Evolutionary conservation across 257 asterid genomes (phyloP).

Genomic region (Penstemon newberryi): DNA sequence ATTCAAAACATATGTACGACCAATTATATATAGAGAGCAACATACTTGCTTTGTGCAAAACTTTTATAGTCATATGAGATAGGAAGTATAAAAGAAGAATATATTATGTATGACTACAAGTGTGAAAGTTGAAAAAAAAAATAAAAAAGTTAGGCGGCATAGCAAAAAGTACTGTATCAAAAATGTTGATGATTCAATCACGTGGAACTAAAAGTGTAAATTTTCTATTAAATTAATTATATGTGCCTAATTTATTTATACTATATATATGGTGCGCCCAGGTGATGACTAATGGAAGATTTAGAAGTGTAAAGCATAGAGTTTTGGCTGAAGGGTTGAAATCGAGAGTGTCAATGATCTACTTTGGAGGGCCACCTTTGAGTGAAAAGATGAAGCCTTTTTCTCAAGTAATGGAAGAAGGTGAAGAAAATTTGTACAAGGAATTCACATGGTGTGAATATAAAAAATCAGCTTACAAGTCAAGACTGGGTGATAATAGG

Average conservation of each 20-base stretch:
- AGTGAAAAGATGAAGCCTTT: slow-evolving; percentile 47
- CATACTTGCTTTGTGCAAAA: no score
- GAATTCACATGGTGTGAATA: slow-evolving; percentile 77
- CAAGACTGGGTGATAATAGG: slow-evolving; percentile 62
- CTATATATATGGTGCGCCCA: slow-evolving; percentile 25
- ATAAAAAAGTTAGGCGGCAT: no score
- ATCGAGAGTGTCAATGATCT: slow-evolving; percentile 63
- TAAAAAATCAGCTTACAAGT: slow-evolving; percentile 61
- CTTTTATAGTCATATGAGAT: no score
- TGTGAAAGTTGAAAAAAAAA: no score
- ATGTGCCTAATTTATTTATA: not conserved
- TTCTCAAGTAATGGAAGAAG: slow-evolving; percentile 47
- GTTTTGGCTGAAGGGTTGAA: slow-evolving; percentile 42
- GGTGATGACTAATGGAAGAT: slow-evolving; percentile 66
- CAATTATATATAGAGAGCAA: no score
- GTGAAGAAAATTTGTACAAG: slow-evolving; percentile 54
- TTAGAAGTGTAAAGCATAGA: slow-evolving; percentile 65
- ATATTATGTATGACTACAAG: no score
- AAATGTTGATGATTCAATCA: no score
- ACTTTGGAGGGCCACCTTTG: slow-evolving; percentile 68
- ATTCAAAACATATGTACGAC: no score
- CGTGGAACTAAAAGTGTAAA: no score
- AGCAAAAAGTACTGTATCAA: no score
- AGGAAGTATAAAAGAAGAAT: no score
- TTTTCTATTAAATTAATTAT: no score